These are phyloP conservation scores for Pleurotus giganteus DNA, from an alignment of 768 basidiomycete species.

Conservation along the genomic window DNA sequence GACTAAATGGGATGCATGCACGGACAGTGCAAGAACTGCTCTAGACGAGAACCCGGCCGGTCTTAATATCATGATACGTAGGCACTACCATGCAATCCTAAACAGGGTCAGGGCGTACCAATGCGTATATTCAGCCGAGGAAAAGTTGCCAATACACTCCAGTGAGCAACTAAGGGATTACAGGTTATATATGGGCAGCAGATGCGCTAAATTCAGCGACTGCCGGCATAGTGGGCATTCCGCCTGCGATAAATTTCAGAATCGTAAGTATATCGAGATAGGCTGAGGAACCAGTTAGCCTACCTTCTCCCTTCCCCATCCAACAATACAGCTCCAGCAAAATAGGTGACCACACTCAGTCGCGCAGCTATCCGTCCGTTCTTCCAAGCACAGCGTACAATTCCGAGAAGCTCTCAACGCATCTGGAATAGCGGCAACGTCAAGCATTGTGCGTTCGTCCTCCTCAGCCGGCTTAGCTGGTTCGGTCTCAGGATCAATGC, in stretches of 20 bases:
- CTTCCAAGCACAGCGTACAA: constrained; percentile 84
- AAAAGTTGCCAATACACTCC: too few species aligned
- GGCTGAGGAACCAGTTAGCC: constrained; percentile 14
- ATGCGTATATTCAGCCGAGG: too few species aligned
- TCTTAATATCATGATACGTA: too few species aligned
- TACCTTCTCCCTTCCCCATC: constrained; percentile 88
- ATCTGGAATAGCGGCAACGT: constrained; percentile 53
- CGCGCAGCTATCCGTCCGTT: constrained; percentile 75
- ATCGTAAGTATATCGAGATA: not conserved
- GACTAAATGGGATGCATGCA: too few species aligned
- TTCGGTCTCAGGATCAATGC: constrained; percentile 48
- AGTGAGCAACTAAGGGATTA: too few species aligned
- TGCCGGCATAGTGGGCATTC: constrained; percentile 90
- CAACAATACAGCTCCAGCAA: constrained; percentile 87
- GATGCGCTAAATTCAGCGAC: constrained; percentile 59
- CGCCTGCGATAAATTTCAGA: constrained; percentile 41
- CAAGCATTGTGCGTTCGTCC: constrained; percentile 65
- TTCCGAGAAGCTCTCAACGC: constrained; percentile 56
- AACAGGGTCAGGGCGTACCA: too few species aligned
- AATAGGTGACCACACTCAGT: constrained; percentile 91
- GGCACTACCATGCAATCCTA: too few species aligned
- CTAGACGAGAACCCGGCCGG: too few species aligned
- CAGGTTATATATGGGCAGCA: constrained; percentile 84
- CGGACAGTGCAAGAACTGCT: too few species aligned
- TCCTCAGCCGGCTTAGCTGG: constrained; percentile 62